Conservation (phyloP, 2,329 filamentous ascomycete genomes). For the Neonectria magnoliae region DNA sequence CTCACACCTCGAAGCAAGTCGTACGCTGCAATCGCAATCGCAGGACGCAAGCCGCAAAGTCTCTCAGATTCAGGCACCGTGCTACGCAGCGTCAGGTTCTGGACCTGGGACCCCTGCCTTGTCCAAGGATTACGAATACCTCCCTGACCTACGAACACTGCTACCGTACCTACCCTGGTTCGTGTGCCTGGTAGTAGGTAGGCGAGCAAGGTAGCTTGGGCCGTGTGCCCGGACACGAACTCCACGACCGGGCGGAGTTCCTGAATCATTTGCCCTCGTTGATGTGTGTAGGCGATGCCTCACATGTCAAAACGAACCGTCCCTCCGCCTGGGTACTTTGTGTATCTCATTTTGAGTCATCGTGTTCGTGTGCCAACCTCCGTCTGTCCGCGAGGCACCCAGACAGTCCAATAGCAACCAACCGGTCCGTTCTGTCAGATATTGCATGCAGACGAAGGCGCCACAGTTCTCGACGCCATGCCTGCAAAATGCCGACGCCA, state of each 20-base stretch:
- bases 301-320: not conserved
- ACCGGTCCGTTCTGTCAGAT: slow-evolving; percentile 18
- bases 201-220: not conserved
- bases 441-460: slow-evolving; percentile 18
- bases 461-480: not conserved
- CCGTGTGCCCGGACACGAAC: not conserved
- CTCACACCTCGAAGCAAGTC: slow-evolving; percentile 13
- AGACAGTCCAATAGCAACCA: slow-evolving; percentile 32
- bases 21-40: not conserved
- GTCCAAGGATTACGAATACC: not conserved
- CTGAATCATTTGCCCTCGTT: not conserved
- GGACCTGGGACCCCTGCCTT: not conserved
- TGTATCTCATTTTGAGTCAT: not conserved
- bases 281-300: not conserved
- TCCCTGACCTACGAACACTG: not conserved
- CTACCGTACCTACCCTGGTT: not conserved
- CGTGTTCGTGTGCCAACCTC: slow-evolving; percentile 25
- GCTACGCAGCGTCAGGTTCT: not conserved
- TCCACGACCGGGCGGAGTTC: not conserved
- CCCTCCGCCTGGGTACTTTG: too few relatives aligned
- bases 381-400: not conserved
- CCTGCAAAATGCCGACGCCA: slow-evolving; percentile 4
- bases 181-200: not conserved
- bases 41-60: not conserved
- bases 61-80: slow-evolving; percentile 13